Evolutionary conservation across 2,329 filamentous ascomycete genomes (phyloP).

Genomic region (Cylindrodendrum hubeiense): DNA sequence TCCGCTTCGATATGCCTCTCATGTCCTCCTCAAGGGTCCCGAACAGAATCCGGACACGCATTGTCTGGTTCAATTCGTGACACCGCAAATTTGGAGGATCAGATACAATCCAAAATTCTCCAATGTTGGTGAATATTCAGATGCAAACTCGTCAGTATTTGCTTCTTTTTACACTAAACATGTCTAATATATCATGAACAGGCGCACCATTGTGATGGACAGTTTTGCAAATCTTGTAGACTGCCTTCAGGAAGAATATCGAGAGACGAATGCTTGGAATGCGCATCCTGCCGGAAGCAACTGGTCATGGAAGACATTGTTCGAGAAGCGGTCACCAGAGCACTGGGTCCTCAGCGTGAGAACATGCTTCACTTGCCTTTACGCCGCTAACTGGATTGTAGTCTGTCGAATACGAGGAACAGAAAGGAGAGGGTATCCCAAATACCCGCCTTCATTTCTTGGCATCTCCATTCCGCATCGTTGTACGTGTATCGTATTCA

Average conservation of each 20-base stretch:
- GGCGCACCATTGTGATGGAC: slow-evolving; percentile 1
- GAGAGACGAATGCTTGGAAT: slow-evolving; percentile 1
- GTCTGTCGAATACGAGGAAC: neutral
- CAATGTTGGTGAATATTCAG: neutral
- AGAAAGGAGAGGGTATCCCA: neutral
- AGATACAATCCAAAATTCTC: slow-evolving; percentile 5
- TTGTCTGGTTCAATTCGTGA: slow-evolving; percentile 12
- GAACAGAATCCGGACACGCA: neutral
- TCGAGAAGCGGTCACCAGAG: neutral
- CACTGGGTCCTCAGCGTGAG: slow-evolving; percentile 3
- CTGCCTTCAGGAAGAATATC: slow-evolving; percentile 5
- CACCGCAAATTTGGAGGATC: slow-evolving; percentile 9
- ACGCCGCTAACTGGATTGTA: neutral
- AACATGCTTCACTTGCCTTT: neutral
- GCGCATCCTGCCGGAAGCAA: neutral
- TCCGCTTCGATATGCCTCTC: neutral
- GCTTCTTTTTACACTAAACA: neutral
- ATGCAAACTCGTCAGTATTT: neutral
- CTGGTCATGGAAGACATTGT: neutral
- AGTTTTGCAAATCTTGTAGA: slow-evolving; percentile 1
- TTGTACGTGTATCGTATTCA: neutral
- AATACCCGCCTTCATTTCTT: slow-evolving; percentile 8
- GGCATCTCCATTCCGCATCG: slow-evolving; percentile 3
- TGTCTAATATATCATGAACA: no score
- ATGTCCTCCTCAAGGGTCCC: neutral